phyloP scores from a whole-genome alignment of 2,329 filamentous ascomycete genomes.

The Hymenoscyphus fructigenus region DNA sequence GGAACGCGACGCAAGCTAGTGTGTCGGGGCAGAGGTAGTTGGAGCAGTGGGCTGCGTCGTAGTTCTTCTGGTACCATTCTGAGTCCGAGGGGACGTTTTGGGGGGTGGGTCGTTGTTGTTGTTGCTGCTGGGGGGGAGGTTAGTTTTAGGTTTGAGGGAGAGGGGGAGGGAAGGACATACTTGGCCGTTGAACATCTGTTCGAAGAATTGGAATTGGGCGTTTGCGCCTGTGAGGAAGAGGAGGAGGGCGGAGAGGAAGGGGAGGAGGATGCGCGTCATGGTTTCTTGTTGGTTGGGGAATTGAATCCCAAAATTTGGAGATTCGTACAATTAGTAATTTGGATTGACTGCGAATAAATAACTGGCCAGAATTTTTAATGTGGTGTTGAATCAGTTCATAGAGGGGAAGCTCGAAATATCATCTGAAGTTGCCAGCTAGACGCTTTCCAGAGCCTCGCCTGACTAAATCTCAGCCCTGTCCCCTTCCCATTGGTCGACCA shows the following conservation, averaged over 20 bases:
- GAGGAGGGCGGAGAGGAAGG: constrained; percentile 48
- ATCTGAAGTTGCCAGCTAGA: constrained; percentile 4
- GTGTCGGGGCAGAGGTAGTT: constrained; percentile 95
- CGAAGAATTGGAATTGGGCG: constrained; percentile 96
- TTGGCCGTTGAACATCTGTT: constrained; percentile 85
- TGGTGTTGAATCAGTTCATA: neutral
- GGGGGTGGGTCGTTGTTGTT: constrained; percentile 50
- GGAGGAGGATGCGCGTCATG: constrained; percentile 33
- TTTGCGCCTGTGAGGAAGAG: constrained; percentile 57
- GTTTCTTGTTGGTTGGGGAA: neutral
- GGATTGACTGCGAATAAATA: neutral
- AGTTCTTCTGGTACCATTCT: constrained; percentile 71
- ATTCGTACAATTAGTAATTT: neutral
- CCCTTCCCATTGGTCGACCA: neutral
- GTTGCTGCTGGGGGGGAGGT: constrained; percentile 30
- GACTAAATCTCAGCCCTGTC: constrained; percentile 4
- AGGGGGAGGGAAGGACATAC: constrained; percentile 51
- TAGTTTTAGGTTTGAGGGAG: constrained; percentile 68
- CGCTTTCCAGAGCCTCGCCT: neutral
- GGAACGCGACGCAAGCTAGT: constrained; percentile 91
- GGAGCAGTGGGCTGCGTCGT: constrained; percentile 77
- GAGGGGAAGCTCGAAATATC: neutral
- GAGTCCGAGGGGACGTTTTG: constrained; percentile 86
- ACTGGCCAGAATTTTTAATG: neutral
- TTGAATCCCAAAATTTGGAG: neutral